A percentile compares a stretch with the other conserved stretches of the same genome.
Evolutionary conservation across 345 rosid genomes (phyloP).

Genomic region (Anastatica hierochuntica): DNA sequence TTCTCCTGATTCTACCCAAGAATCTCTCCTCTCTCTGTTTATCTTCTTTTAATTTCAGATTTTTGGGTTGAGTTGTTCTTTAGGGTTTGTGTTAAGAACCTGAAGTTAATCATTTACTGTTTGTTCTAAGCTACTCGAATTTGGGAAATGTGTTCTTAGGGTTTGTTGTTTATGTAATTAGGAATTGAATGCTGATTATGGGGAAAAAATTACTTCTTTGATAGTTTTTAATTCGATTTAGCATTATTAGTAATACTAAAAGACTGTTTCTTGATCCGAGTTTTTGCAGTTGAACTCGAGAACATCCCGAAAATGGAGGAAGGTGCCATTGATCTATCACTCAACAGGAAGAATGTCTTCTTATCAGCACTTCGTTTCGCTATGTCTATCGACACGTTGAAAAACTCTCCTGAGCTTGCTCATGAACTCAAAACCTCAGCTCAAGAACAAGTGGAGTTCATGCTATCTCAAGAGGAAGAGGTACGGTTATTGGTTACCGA

Average conservation of each 20-base stretch:
- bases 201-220: not conserved
- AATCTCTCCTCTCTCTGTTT: not conserved
- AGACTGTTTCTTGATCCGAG: not conserved
- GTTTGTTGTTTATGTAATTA: not conserved
- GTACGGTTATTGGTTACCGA: constrained; percentile 41
- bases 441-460: constrained; percentile 82
- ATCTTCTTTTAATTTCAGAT: not conserved
- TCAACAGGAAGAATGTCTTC: constrained; percentile 51
- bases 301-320: constrained; percentile 45
- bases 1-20: not conserved
- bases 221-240: not conserved
- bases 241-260: not conserved
- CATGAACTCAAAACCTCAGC: constrained; percentile 73
- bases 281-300: constrained; percentile 21
- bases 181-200: not conserved
- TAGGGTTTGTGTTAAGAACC: not conserved
- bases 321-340: constrained; percentile 26
- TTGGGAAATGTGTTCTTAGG: not conserved
- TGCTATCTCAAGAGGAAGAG: constrained; percentile 67
- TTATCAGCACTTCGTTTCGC: constrained; percentile 73
- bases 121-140: not conserved
- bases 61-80: not conserved
- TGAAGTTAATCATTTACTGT: not conserved
- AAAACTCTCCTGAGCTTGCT: constrained; percentile 40
- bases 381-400: constrained; percentile 42